Evolutionary conservation across 31 red algal species (phyloP), one percentile per base, ranked within the genome.

Genomic region (Bonnemaisonia californica): DNA sequence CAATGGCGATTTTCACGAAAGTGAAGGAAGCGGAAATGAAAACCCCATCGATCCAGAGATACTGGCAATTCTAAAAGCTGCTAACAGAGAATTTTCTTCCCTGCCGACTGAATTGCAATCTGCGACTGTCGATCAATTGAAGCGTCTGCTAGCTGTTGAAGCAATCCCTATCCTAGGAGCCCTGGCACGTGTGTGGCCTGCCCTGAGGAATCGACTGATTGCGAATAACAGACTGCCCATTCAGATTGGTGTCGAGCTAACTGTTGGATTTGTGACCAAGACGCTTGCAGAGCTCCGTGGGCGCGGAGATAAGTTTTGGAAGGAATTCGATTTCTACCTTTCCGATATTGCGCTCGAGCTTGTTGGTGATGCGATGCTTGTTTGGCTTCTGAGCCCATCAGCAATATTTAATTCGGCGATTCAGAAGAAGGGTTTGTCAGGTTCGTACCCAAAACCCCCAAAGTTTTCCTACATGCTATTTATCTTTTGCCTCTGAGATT

Each of bases 311-410:
- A 37, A 58, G 2, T 98, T 98, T 57, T 94, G 90, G 92, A 81
- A 69, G 40, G 91, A 98, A 70, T 94, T 94, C 67, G 95, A 98
- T 69, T 98, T 98, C 51, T 94, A 94, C 76, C 38, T 86, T 4
- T 82, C 74, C 47, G 95, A 98, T 56, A 82, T 98, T 61, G 84
- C 87, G 40, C 74, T 98, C 9, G 95, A 98, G 55, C 35, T 98
- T 12, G 80, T 98, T 31, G 95, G 95, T 31, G 95, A 98, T 59
- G 86, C 90, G 18, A 83, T 89, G 59, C 76, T 98, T 34, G 95
- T 98, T 36, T 98, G 95, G 95, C 51, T 98, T 33, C 79, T 98
- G 54, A 88, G 81, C 57, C 95, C 94, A 9, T 69, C 78, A 21
- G 62, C 87, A 41, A 19, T 71, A 4, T 40, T 55, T 11, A 76